A percentile compares a stretch with the other conserved stretches of the same genome.
Evolutionary conservation across 2,329 filamentous ascomycete species (phyloP).

Genomic region (Curvularia hawaiiensis): DNA sequence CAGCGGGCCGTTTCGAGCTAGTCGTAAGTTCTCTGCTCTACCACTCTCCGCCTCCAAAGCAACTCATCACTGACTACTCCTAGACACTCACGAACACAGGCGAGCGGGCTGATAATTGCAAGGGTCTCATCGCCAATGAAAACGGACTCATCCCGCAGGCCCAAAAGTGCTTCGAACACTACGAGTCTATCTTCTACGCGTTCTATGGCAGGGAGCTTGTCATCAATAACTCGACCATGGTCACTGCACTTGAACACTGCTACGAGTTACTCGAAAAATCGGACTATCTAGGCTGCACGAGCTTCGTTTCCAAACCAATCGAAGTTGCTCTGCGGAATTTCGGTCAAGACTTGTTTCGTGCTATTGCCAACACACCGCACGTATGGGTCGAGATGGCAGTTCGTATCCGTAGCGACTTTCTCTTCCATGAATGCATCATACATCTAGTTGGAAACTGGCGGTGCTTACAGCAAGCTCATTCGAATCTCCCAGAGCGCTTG

Average conservation of each 20-base stretch:
- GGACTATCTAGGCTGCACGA: neutral
- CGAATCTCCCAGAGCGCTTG: neutral
- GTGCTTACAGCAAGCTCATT: neutral
- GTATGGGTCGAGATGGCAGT: neutral
- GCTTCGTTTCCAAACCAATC: neutral
- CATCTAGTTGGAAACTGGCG: neutral
- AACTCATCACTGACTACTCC: neutral
- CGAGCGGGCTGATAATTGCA: neutral
- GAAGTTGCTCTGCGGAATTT: neutral
- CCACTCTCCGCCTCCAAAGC: neutral
- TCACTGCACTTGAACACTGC: neutral
- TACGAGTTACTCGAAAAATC: neutral
- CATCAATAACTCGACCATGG: neutral
- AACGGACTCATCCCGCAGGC: neutral
- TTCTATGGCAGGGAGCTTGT: neutral
- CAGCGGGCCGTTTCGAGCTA: neutral
- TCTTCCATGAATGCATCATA: neutral
- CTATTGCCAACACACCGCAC: neutral
- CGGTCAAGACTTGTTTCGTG: neutral
- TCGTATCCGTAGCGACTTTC: neutral
- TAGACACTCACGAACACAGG: neutral
- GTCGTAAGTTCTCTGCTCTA: neutral
- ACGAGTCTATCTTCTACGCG: neutral
- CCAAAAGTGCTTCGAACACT: neutral
- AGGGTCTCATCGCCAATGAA: neutral